Percentiles rank a stretch among this genome's conserved stretches.
Evolutionary conservation across 176 grass and related monocot genomes (phyloP).

Genomic region (Triticum turgidum): DNA sequence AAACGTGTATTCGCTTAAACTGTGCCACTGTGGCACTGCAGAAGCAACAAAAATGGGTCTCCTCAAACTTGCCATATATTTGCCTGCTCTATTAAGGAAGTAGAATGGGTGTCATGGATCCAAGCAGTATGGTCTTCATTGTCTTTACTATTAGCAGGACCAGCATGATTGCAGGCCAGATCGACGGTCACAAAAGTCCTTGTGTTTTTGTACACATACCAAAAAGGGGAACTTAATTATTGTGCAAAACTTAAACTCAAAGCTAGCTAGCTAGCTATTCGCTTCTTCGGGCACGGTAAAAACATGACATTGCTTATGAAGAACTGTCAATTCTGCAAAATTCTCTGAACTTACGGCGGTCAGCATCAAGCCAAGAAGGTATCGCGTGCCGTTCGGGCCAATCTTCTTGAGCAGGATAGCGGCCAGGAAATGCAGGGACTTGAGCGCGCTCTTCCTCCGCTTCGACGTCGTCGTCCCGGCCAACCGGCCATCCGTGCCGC

Average conservation of each 20-base stretch:
- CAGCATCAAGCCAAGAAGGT: constrained; percentile 64
- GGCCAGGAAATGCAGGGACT: constrained; percentile 83
- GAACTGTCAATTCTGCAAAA: neutral
- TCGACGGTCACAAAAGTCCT: neutral
- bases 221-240: neutral
- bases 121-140: neutral
- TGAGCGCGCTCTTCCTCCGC: constrained; percentile 50
- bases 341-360: constrained; percentile 49
- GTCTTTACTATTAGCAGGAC: constrained; percentile 8
- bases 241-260: neutral
- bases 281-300: neutral
- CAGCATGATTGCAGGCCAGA: constrained; percentile 1
- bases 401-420: constrained; percentile 87
- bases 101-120: neutral
- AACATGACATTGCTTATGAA: neutral
- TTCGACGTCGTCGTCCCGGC: constrained; percentile 16
- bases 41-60: neutral
- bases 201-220: neutral
- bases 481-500: constrained; percentile 35
- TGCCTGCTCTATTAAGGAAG: neutral
- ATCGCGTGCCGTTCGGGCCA: constrained; percentile 58
- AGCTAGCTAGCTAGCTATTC: neutral
- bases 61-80: neutral
- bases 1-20: neutral
- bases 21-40: neutral